phyloP scores from a whole-genome alignment of 169 alveolate species.

The Eimeria praecox region DNA sequence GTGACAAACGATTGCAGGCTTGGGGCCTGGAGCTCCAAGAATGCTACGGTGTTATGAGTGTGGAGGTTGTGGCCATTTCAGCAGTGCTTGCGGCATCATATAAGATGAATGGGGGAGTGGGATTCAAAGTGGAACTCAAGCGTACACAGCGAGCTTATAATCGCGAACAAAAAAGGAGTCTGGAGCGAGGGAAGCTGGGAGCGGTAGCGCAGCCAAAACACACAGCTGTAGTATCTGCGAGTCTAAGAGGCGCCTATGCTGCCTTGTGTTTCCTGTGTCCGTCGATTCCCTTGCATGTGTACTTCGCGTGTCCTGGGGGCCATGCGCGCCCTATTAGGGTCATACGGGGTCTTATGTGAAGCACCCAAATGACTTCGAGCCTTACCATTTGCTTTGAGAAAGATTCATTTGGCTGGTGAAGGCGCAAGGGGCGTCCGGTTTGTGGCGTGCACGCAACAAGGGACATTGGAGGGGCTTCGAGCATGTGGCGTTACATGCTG shows the following conservation, averaged over 20 bases:
- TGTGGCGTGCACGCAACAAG: too few species aligned
- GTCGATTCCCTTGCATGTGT: not conserved
- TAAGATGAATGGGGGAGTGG: not conserved
- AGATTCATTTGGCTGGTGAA: not conserved
- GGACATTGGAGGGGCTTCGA: too few species aligned
- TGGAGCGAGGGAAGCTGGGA: too few species aligned
- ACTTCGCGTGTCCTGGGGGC: not conserved
- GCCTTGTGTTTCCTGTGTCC: too few species aligned
- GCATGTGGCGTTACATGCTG: not conserved
- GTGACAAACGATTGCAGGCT: not conserved
- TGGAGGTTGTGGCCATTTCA: not conserved
- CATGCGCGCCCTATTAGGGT: not conserved
- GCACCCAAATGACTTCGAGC: not conserved
- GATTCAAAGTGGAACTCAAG: not conserved
- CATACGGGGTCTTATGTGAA: not conserved
- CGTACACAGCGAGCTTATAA: not conserved
- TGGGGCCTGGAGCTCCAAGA: not conserved
- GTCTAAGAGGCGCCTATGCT: too few species aligned
- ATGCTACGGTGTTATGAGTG: not conserved
- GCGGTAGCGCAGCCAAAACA: too few species aligned
- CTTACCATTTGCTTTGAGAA: not conserved
- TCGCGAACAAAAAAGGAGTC: too few species aligned
- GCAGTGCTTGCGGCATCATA: not conserved
- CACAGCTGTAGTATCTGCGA: too few species aligned
- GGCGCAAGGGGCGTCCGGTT: too few species aligned